Percentiles rank a stretch among this genome's conserved stretches.
These are phyloP conservation scores for Tripterygium wilfordii DNA, from an alignment of 177 flowering plant species.

Conservation along the genomic window DNA sequence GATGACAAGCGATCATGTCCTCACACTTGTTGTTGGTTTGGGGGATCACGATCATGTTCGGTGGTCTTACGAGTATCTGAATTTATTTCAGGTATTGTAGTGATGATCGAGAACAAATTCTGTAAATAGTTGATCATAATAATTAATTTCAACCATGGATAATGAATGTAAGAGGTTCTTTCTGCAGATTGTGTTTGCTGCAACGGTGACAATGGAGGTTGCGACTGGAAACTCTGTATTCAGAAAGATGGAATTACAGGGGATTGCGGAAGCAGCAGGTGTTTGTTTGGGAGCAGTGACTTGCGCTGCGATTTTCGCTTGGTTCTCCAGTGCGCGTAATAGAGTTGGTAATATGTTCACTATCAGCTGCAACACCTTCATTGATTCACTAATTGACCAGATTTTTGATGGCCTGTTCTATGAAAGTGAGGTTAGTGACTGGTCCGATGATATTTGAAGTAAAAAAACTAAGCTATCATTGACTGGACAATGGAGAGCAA, in stretches of 20 bases:
- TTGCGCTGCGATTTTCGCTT: constrained; percentile 70
- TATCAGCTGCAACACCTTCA: constrained; percentile 58
- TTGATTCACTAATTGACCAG: constrained; percentile 75
- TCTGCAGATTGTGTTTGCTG: constrained; percentile 71
- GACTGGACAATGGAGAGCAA: background rate
- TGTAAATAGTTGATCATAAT: too few relatives aligned
- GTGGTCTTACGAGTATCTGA: too few relatives aligned
- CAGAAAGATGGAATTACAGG: constrained; percentile 68
- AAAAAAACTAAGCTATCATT: background rate
- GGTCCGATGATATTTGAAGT: constrained; percentile 53
- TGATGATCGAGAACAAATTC: too few relatives aligned
- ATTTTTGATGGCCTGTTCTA: constrained; percentile 84
- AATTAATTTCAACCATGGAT: too few relatives aligned
- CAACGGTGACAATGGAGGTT: constrained; percentile 51
- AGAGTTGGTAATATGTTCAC: constrained; percentile 67
- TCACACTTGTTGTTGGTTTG: too few relatives aligned
- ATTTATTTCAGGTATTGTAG: too few relatives aligned
- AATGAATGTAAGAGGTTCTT: too few relatives aligned
- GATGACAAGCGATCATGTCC: too few relatives aligned
- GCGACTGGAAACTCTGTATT: constrained; percentile 78
- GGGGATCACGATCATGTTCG: too few relatives aligned
- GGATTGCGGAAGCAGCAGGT: constrained; percentile 50
- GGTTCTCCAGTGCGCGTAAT: constrained; percentile 58
- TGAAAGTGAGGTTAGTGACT: constrained; percentile 50
- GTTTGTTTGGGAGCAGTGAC: constrained; percentile 56